phyloP scores from a whole-genome alignment of 495 filamentous ascomycete species.

The Penicillium goetzii region DNA sequence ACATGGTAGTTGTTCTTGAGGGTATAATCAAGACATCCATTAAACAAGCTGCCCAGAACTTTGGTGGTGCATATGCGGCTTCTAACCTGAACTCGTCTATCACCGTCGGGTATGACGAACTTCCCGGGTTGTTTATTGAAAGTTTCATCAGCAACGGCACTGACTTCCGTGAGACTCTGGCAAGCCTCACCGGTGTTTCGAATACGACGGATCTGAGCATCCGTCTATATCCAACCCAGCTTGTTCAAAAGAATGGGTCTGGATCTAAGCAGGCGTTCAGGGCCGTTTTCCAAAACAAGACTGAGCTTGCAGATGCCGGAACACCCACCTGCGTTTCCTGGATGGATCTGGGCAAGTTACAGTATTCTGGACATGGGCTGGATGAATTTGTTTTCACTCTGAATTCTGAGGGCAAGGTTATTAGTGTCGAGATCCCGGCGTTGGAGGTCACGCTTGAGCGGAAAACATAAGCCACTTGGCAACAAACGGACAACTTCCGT shows the following conservation, averaged over 20 bases:
- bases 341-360: slow-evolving; percentile 48
- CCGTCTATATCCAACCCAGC: slow-evolving; percentile 50
- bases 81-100: slow-evolving; percentile 27
- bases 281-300: slow-evolving; percentile 49
- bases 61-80: slow-evolving; percentile 44
- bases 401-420: slow-evolving; percentile 40
- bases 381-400: slow-evolving; percentile 58
- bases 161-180: slow-evolving; percentile 39
- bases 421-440: slow-evolving; percentile 48
- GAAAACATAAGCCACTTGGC: not conserved
- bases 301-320: slow-evolving; percentile 32
- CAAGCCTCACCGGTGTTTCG: slow-evolving; percentile 34
- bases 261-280: slow-evolving; percentile 44
- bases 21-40: slow-evolving; percentile 47
- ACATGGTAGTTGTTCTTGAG: slow-evolving; percentile 43
- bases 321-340: slow-evolving; percentile 50
- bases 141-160: slow-evolving; percentile 54
- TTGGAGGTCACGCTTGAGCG: slow-evolving; percentile 34
- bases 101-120: slow-evolving; percentile 34
- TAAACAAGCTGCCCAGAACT: slow-evolving; percentile 45
- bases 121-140: slow-evolving; percentile 52
- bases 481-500: not conserved
- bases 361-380: slow-evolving; percentile 46
- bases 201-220: slow-evolving; percentile 41
- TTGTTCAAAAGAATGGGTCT: slow-evolving; percentile 7